Evolutionary conservation across 1,284 basidiomycete genomes (phyloP).

Genomic region (Cystobasidium pallidum): DNA sequence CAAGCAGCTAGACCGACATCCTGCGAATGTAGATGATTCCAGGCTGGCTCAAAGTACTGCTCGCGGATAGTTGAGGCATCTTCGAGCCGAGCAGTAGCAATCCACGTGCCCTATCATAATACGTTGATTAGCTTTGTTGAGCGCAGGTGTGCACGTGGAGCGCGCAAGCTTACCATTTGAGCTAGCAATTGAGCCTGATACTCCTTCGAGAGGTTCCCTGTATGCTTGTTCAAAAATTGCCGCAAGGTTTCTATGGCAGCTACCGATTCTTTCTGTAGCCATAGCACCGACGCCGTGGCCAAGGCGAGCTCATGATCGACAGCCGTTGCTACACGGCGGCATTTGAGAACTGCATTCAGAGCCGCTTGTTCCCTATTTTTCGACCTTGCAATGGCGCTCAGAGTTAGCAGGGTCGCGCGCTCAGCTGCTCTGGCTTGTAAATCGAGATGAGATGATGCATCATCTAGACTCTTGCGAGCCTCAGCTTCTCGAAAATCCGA

Average conservation of each 20-base stretch:
- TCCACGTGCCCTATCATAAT: slow-evolving; percentile 77
- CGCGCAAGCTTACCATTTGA: slow-evolving; percentile 51
- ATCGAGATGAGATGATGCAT: not conserved
- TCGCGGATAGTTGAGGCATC: slow-evolving; percentile 74
- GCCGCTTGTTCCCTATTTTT: slow-evolving; percentile 41
- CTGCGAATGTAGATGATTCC: slow-evolving; percentile 50
- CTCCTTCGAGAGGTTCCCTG: not conserved
- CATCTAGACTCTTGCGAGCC: not conserved
- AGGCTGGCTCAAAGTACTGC: slow-evolving; percentile 71
- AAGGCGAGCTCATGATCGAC: slow-evolving; percentile 64
- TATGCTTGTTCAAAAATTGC: not conserved
- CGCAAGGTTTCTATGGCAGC: slow-evolving; percentile 77
- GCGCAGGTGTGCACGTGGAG: not conserved
- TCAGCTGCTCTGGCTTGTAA: not conserved
- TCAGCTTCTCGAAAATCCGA: slow-evolving; percentile 42
- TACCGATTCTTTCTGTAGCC: slow-evolving; percentile 81
- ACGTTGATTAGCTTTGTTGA: no score
- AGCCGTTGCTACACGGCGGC: not conserved
- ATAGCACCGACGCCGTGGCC: slow-evolving; percentile 87
- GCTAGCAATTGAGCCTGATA: slow-evolving; percentile 62
- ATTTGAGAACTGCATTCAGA: slow-evolving; percentile 34
- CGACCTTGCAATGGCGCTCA: slow-evolving; percentile 4
- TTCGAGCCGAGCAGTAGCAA: slow-evolving; percentile 78
- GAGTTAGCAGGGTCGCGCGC: not conserved
- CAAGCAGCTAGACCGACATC: not conserved